These are phyloP conservation scores for Solanum pennellii DNA, from an alignment of 257 asterid species.

Conservation along the genomic window DNA sequence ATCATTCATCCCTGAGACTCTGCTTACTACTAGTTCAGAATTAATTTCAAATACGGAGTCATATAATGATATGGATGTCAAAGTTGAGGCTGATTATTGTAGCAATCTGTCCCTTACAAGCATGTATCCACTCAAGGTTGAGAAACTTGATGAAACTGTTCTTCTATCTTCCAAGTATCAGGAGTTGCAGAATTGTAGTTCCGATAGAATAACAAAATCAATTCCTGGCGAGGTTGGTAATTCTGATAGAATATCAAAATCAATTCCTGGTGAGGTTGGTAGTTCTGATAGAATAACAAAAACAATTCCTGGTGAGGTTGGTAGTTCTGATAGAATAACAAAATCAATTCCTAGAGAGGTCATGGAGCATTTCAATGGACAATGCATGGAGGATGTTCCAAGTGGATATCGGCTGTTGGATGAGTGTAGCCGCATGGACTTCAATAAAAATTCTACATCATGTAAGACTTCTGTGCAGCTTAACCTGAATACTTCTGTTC, in stretches of 20 bases:
- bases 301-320: constrained; percentile 33
- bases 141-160: constrained; percentile 2
- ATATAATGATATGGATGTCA: constrained; percentile 26
- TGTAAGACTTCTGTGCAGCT: constrained; percentile 16
- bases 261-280: constrained; percentile 35
- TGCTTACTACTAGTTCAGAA: constrained; percentile 29
- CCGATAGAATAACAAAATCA: constrained; percentile 10
- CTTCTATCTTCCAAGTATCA: constrained; percentile 9
- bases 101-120: constrained; percentile 19
- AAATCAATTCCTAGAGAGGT: constrained; percentile 31
- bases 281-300: constrained; percentile 16
- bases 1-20: constrained; percentile 59
- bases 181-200: constrained; percentile 21
- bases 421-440: constrained; percentile 80
- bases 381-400: constrained; percentile 29
- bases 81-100: constrained; percentile 16
- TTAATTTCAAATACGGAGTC: constrained; percentile 45
- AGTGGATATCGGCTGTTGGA: constrained; percentile 47
- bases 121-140: constrained; percentile 9
- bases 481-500: constrained; percentile 25
- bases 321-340: constrained; percentile 16
- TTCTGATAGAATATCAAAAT: constrained; percentile 17
- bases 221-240: constrained; percentile 34
- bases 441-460: constrained; percentile 18
- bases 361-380: constrained; percentile 34